Conservation (phyloP, 768 basidiomycete species). For the Suillus weaverae region DNA sequence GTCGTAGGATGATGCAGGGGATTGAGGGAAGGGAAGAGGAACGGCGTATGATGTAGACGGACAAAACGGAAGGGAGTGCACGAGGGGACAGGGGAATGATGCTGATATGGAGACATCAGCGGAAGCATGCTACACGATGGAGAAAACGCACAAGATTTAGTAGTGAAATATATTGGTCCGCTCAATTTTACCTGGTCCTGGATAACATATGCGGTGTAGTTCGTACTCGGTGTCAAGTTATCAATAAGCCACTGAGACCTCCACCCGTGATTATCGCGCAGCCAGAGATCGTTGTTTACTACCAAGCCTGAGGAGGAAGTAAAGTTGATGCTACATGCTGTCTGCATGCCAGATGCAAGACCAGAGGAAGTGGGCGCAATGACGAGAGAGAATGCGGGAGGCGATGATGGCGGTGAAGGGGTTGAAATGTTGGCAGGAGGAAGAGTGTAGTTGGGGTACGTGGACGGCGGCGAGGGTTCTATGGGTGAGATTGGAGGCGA, state of each 20-base stretch:
- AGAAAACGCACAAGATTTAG: slow-evolving; percentile 50
- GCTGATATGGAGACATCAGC: slow-evolving; percentile 37
- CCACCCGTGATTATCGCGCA: slow-evolving; percentile 59
- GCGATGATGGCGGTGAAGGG: slow-evolving; percentile 41
- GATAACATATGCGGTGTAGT: slow-evolving; percentile 76
- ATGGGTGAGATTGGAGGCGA: slow-evolving; percentile 53
- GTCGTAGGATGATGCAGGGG: slow-evolving; percentile 45
- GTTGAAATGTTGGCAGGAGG: slow-evolving; percentile 53
- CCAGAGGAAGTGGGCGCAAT: slow-evolving; percentile 49
- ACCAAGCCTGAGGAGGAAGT: slow-evolving; percentile 39
- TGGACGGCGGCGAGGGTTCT: slow-evolving; percentile 35
- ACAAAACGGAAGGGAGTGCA: slow-evolving; percentile 73
- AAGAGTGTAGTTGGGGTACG: slow-evolving; percentile 77
- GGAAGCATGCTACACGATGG: not conserved
- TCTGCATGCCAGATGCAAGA: slow-evolving; percentile 47
- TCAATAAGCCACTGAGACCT: slow-evolving; percentile 67
- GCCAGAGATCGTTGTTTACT: slow-evolving; percentile 52
- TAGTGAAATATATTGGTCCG: slow-evolving; percentile 69
- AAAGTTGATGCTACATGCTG: slow-evolving; percentile 57
- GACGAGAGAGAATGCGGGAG: slow-evolving; percentile 55
- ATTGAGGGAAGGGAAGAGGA: slow-evolving; percentile 57
- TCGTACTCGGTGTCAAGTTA: slow-evolving; percentile 61
- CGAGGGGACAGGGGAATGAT: slow-evolving; percentile 67
- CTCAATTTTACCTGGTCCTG: slow-evolving; percentile 56
- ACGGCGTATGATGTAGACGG: slow-evolving; percentile 69